Conservation (phyloP, 768 basidiomycete genomes). For the Tylopilus sp. region DNA sequence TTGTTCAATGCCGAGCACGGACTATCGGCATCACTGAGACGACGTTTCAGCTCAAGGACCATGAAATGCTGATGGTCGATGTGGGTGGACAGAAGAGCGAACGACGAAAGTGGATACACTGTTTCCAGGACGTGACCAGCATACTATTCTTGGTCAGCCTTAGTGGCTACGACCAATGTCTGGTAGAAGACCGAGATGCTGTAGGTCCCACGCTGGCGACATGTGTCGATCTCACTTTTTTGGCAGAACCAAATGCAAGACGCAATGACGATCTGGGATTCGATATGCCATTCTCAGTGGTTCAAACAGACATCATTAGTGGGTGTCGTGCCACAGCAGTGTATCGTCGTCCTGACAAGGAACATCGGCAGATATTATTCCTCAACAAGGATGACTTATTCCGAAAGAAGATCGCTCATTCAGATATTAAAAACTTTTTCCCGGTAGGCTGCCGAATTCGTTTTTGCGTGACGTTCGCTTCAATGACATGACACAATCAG, state of each 20-base stretch:
- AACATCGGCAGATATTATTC: slow-evolving; percentile 71
- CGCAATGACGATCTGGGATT: slow-evolving; percentile 98
- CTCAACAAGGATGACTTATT: slow-evolving; percentile 96
- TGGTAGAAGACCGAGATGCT: slow-evolving; percentile 89
- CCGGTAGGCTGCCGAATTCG: slow-evolving; percentile 49
- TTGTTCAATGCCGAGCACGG: slow-evolving; percentile 79
- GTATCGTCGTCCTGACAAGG: slow-evolving; percentile 1
- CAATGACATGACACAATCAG: too few species aligned
- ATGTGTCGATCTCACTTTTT: slow-evolving; percentile 1
- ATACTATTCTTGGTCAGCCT: slow-evolving; percentile 90
- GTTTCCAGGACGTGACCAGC: slow-evolving; percentile 91
- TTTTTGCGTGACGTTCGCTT: not conserved
- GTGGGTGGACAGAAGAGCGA: slow-evolving; percentile 94
- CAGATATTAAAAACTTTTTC: slow-evolving; percentile 87
- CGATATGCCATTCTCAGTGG: slow-evolving; percentile 97
- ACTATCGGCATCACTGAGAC: slow-evolving; percentile 93
- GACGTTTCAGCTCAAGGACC: slow-evolving; percentile 70
- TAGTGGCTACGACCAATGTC: slow-evolving; percentile 91
- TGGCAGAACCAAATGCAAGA: slow-evolving; percentile 96
- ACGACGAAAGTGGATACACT: slow-evolving; percentile 91
- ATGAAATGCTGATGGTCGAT: slow-evolving; percentile 91
- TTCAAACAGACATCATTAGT: slow-evolving; percentile 93
- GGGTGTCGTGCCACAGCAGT: slow-evolving; percentile 24
- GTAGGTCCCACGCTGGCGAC: slow-evolving; percentile 41
- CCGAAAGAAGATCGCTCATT: slow-evolving; percentile 73